A percentile compares a stretch with the other conserved stretches of the same genome.
phyloP scores from a whole-genome alignment of 2,329 filamentous ascomycete species.

The Ophiostoma australiae region DNA sequence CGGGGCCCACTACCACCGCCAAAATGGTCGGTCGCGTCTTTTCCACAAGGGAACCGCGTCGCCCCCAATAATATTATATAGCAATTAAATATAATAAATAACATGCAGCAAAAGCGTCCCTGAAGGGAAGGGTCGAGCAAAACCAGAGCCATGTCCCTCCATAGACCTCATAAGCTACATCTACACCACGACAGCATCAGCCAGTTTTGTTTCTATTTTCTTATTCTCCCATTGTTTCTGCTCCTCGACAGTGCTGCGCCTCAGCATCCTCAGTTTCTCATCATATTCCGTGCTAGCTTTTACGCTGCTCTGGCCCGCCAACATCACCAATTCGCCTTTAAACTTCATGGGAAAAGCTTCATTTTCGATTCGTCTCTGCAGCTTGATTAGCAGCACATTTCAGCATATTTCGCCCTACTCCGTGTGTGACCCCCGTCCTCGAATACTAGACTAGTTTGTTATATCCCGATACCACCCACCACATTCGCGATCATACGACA shows the following conservation, averaged over 20 bases:
- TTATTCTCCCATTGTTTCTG: not conserved
- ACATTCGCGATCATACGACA: not conserved
- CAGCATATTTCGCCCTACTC: not conserved
- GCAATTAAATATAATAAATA: slow-evolving; percentile 10
- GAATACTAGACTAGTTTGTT: not conserved
- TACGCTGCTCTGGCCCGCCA: not conserved
- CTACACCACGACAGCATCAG: slow-evolving; percentile 6
- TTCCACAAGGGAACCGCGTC: slow-evolving; percentile 16
- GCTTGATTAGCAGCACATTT: not conserved
- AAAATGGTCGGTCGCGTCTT: slow-evolving; percentile 17
- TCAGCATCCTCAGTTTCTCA: not conserved
- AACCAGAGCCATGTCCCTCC: slow-evolving; percentile 8
- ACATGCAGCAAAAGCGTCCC: slow-evolving; percentile 9
- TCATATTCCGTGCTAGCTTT: not conserved
- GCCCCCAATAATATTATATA: slow-evolving; percentile 3
- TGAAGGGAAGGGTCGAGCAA: slow-evolving; percentile 8
- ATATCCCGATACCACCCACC: not conserved
- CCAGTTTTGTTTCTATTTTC: not conserved
- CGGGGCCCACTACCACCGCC: not conserved
- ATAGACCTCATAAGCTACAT: not conserved
- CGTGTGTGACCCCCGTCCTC: not conserved
- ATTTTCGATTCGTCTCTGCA: not conserved
- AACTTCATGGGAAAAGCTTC: not conserved
- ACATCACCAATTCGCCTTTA: not conserved
- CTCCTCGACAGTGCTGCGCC: not conserved